Conservation (phyloP, 202 grass and related monocot species). For the Elaeis oleifera region DNA sequence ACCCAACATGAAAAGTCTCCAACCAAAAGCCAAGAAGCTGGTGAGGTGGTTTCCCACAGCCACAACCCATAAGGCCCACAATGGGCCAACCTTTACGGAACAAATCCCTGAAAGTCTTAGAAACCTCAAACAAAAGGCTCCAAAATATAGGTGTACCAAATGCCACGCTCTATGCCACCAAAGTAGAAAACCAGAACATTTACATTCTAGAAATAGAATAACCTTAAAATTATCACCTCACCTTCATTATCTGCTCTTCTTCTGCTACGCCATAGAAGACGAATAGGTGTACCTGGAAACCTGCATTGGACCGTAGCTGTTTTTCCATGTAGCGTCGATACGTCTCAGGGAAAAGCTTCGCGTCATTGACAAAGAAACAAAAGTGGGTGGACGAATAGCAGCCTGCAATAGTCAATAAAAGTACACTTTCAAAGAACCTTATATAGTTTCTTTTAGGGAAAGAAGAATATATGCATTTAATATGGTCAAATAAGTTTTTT, state of each 20-base stretch:
- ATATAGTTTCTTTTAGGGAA: neutral
- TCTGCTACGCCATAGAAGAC: conserved; percentile 79
- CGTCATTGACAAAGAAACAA: conserved; percentile 96
- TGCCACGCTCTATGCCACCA: too few relatives aligned
- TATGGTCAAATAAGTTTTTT: too few relatives aligned
- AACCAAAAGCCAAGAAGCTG: too few relatives aligned
- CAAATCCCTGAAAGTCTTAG: too few relatives aligned
- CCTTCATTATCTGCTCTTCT: conserved; percentile 51
- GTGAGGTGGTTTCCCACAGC: too few relatives aligned
- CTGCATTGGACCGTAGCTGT: conserved; percentile 70
- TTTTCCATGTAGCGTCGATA: conserved; percentile 95
- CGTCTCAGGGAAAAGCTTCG: conserved; percentile 72
- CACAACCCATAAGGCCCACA: too few relatives aligned
- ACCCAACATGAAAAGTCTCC: too few relatives aligned
- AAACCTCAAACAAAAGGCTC: too few relatives aligned
- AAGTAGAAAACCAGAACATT: too few relatives aligned
- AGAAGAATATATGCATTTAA: neutral
- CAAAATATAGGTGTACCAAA: too few relatives aligned
- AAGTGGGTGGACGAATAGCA: conserved; percentile 78
- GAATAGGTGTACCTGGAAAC: conserved; percentile 84
- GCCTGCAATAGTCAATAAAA: conserved; percentile 40
- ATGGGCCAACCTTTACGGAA: too few relatives aligned
- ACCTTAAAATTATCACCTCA: conserved; percentile 3
- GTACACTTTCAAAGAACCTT: neutral
- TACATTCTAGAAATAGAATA: too few relatives aligned